A percentile compares a stretch with the other conserved stretches of the same genome.
Evolutionary conservation across 805 yeast species (phyloP).

Genomic region (Yamadazyma kitorensis): DNA sequence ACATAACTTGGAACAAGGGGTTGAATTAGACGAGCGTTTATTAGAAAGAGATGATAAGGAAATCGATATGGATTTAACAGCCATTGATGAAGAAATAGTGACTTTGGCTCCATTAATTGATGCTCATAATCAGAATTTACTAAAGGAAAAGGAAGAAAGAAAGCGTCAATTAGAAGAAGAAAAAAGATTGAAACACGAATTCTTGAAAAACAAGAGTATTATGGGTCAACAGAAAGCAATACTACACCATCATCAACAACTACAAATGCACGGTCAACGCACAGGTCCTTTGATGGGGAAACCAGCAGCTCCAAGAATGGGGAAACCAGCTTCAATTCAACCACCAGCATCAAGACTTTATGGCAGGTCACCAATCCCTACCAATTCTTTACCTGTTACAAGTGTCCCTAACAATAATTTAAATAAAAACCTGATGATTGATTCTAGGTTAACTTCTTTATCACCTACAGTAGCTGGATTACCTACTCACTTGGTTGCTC

Average conservation of each 20-base stretch:
- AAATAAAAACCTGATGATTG: slow-evolving; percentile 16
- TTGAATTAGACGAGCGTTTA: slow-evolving; percentile 20
- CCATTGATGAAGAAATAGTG: slow-evolving; percentile 40
- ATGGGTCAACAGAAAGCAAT: neutral
- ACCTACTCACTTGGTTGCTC: slow-evolving; percentile 21
- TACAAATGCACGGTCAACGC: slow-evolving; percentile 8
- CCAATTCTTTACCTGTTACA: neutral
- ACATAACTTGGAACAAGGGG: slow-evolving; percentile 35
- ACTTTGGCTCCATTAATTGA: slow-evolving; percentile 38
- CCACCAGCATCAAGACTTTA: slow-evolving; percentile 41
- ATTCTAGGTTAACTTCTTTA: slow-evolving; percentile 20
- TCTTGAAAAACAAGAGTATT: neutral
- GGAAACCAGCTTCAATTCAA: slow-evolving; percentile 44
- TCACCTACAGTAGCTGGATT: slow-evolving; percentile 16
- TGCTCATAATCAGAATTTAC: slow-evolving; percentile 30
- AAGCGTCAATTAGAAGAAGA: slow-evolving; percentile 20
- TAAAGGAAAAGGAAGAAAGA: slow-evolving; percentile 21
- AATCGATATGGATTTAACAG: slow-evolving; percentile 26
- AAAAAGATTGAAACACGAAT: slow-evolving; percentile 15
- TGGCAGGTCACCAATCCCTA: slow-evolving; percentile 17
- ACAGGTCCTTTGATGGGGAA: slow-evolving; percentile 31
- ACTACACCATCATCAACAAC: slow-evolving; percentile 1
- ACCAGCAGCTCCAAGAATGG: slow-evolving; percentile 39
- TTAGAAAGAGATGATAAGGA: slow-evolving; percentile 11
- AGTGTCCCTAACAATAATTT: no score